A percentile compares a stretch with the other conserved stretches of the same genome.
Evolutionary conservation across 768 basidiomycete species (phyloP).

Genomic region (Psilocybe azurescens): DNA sequence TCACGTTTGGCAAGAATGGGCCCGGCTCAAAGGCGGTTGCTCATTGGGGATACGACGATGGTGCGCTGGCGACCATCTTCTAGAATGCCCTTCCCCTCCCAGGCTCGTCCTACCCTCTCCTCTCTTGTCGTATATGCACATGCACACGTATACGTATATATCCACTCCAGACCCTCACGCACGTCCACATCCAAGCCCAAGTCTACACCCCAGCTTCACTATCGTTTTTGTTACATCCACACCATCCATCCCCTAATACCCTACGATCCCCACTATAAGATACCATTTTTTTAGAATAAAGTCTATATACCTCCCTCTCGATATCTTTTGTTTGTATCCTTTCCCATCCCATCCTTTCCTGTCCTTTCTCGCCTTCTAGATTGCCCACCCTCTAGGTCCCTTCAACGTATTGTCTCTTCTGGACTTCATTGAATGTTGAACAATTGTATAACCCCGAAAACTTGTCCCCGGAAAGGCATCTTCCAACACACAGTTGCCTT

Average conservation of each 20-base stretch:
- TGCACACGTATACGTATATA: background rate
- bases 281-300: background rate
- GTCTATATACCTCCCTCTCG: background rate
- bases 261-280: background rate
- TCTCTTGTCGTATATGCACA: background rate
- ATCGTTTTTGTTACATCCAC: background rate
- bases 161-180: background rate
- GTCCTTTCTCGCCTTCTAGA: no score
- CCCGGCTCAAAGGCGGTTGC: slow-evolving; percentile 55
- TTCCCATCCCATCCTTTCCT: no score
- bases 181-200: background rate
- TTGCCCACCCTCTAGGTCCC: no score
- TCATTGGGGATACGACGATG: slow-evolving; percentile 51
- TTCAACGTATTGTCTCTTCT: no score
- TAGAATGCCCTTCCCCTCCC: slow-evolving; percentile 27
- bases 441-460: no score
- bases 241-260: background rate
- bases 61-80: slow-evolving; percentile 66
- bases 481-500: no score
- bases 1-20: slow-evolving; percentile 90
- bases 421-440: no score
- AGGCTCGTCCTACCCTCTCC: background rate
- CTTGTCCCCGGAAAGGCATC: no score
- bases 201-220: background rate
- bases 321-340: background rate